Percentiles rank a stretch among this genome's conserved stretches.
Evolutionary conservation across 2,329 filamentous ascomycete genomes (phyloP).

Genomic region (Sporothrix pseudoabietina): DNA sequence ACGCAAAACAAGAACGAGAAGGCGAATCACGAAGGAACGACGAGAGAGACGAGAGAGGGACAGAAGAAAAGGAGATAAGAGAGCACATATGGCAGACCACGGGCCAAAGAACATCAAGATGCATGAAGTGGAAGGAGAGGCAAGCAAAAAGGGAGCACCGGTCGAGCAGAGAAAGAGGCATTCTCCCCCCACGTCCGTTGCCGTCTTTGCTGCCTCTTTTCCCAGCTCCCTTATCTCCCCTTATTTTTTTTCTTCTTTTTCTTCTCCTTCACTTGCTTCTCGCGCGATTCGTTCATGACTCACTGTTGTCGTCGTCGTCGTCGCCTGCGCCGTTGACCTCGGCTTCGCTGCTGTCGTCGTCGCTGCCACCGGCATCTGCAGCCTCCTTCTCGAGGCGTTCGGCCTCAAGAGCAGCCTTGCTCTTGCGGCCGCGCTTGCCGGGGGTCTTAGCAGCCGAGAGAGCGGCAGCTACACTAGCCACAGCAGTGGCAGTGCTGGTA

Average conservation of each 20-base stretch:
- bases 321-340: conserved; percentile 29
- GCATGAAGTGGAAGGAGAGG: neutral
- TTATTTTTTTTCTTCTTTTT: neutral
- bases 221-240: neutral
- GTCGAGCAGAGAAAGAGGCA: neutral
- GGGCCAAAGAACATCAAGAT: neutral
- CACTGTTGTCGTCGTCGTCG: conserved; percentile 22
- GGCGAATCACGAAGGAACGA: neutral
- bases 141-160: neutral
- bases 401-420: conserved; percentile 35
- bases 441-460: conserved; percentile 28
- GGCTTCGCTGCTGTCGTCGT: conserved; percentile 26
- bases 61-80: neutral
- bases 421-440: conserved; percentile 35
- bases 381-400: conserved; percentile 30
- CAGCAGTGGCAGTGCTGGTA: neutral
- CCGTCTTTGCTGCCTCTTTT: neutral
- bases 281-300: conserved; percentile 20
- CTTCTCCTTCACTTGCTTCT: neutral
- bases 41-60: neutral
- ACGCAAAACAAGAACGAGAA: neutral
- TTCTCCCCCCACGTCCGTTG: neutral
- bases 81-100: neutral
- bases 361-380: neutral
- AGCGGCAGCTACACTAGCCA: conserved; percentile 23